A percentile compares a stretch with the other conserved stretches of the same genome.
Evolutionary conservation across 257 asterid genomes (phyloP).

Genomic region (Nicotiana undulata): DNA sequence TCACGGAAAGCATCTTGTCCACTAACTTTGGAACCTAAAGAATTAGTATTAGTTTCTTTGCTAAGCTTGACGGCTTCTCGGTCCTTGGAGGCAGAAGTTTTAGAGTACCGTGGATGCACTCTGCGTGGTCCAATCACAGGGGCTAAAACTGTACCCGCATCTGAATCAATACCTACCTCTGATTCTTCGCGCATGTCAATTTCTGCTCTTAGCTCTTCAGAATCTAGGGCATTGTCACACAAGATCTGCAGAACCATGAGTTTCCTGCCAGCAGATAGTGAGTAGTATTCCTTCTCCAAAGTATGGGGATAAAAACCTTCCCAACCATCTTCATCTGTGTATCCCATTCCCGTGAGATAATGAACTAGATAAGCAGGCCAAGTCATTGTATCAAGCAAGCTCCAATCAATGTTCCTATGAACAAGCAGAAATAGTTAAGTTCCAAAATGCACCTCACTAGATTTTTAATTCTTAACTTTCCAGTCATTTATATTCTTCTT

Average conservation of each 20-base stretch:
- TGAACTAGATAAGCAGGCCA: conserved; percentile 73
- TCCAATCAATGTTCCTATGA: conserved; percentile 73
- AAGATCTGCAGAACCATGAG: conserved; percentile 59
- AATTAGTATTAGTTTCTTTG: conserved; percentile 23
- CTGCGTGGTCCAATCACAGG: conserved; percentile 43
- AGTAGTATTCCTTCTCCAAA: conserved; percentile 62
- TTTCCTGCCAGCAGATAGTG: conserved; percentile 58
- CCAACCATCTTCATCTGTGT: conserved; percentile 52
- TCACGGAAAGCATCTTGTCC: conserved; percentile 27
- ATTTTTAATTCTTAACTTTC: neutral
- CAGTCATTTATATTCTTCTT: neutral
- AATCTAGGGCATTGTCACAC: conserved; percentile 66
- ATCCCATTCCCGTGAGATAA: conserved; percentile 52
- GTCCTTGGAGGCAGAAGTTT: conserved; percentile 46
- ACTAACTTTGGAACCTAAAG: conserved; percentile 25
- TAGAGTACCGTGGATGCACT: conserved; percentile 60
- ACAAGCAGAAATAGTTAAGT: neutral
- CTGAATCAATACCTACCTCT: conserved; percentile 58
- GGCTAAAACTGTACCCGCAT: conserved; percentile 28
- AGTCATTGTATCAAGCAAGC: conserved; percentile 71
- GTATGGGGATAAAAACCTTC: conserved; percentile 53
- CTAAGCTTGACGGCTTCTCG: conserved; percentile 27
- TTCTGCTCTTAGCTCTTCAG: conserved; percentile 69
- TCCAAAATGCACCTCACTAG: neutral
- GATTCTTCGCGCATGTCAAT: conserved; percentile 60